Evolutionary conservation across 1,139 yeast genomes (phyloP), one percentile per base, ranked within the genome.

Genomic region (Zygoascus sp.): DNA sequence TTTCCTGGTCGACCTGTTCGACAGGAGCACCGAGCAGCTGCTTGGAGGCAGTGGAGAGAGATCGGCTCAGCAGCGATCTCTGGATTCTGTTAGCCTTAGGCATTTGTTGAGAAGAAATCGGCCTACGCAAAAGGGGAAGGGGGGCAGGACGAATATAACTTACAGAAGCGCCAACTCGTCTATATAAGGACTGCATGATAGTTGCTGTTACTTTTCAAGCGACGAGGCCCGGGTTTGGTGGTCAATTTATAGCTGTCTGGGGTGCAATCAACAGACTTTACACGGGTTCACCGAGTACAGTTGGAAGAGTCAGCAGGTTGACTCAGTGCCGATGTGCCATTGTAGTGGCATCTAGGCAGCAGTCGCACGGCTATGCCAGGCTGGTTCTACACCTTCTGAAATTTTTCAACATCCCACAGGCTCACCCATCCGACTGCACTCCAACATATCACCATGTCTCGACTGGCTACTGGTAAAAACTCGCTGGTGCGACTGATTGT

Each of bases 401-500:
- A 40, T 40, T 40, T 40, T 40, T 40, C 43, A 40, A 21, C 15
- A 32, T 30, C 35, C 28, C 9, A 10, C 28, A 3, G 28, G 8
- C 28, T 25, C 28, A 6, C 9, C 28, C 3, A 3, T 10, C 9
- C 9, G n/a, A 10, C 9, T 6, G n/a, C 22, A 28, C 21, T 9
- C 16, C 25, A 9, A 35, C 13, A 19, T 9, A 22, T 10, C 40
- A n/a, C 15, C 28, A 38, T 38, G 42, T 44, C 46, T 20, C 40
- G 38, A 15, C 23, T 28, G 13, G 42, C 34, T 30, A 25, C 61
- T 37, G 61, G 58, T 25, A 65, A 64, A 53, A 67, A 65, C 53
- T 76, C 84, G 45, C 67, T 90, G 58, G 89, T 92, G 50, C 92
- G 90, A 67, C 78, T 92, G 55, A 82, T 92, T 50, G 97, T 92